Evolutionary conservation across 306 rosid genomes (phyloP).

Genomic region (Aeschynomene evenia): DNA sequence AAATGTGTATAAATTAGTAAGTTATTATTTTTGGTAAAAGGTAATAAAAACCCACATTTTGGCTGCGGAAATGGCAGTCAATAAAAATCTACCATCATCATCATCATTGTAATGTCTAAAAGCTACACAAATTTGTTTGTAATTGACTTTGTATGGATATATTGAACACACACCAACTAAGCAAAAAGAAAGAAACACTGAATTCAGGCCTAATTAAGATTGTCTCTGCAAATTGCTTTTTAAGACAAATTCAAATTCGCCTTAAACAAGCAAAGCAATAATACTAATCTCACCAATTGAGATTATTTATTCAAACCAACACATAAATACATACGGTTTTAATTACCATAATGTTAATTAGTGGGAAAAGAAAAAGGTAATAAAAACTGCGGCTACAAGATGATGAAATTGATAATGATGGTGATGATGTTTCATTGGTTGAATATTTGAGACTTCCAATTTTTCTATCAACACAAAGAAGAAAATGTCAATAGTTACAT

Average conservation of each 20-base stretch:
- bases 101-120: conserved; percentile 32
- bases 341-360: background rate
- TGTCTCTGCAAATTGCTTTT: conserved; percentile 18
- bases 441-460: background rate
- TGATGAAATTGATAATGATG: conserved; percentile 31
- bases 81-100: conserved; percentile 9
- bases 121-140: background rate
- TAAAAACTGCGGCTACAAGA: conserved; percentile 23
- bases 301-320: background rate
- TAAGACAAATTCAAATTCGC: conserved; percentile 34
- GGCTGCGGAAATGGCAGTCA: background rate
- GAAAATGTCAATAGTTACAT: conserved; percentile 25
- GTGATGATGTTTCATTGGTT: background rate
- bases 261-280: background rate
- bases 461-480: background rate
- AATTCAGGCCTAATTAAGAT: conserved; percentile 23
- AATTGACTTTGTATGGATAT: conserved; percentile 29
- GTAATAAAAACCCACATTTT: background rate
- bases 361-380: background rate
- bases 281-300: background rate
- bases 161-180: background rate
- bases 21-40: background rate
- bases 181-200: conserved; percentile 33
- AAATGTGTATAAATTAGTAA: background rate
- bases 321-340: background rate